phyloP scores from a whole-genome alignment of 1,284 basidiomycete genomes.

The Puccinia novopanici region DNA sequence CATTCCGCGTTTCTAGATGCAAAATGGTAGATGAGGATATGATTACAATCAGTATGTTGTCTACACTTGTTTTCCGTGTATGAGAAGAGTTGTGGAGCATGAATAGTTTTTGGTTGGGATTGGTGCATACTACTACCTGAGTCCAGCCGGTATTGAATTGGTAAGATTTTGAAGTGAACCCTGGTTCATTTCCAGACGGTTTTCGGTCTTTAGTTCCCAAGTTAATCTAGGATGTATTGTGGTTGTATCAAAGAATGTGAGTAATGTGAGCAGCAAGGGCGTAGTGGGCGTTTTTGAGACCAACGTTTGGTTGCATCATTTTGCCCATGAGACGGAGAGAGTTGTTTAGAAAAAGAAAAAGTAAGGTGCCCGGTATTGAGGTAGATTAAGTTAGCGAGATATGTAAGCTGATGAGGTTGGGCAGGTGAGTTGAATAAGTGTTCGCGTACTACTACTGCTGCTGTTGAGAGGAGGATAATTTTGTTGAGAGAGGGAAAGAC shows the following conservation, averaged over 20 bases:
- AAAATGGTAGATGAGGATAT: not conserved
- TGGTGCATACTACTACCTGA: not conserved
- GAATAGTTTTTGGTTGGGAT: not conserved
- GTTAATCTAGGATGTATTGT: not conserved
- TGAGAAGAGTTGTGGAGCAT: not conserved
- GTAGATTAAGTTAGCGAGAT: too few species aligned
- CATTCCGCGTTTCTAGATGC: not conserved
- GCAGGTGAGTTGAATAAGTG: not conserved
- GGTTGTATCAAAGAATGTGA: not conserved
- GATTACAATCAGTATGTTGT: too few species aligned
- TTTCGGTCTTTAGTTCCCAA: not conserved
- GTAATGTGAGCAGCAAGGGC: not conserved
- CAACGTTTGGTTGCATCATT: not conserved
- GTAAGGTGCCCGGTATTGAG: not conserved
- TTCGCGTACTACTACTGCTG: not conserved
- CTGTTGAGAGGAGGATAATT: not conserved
- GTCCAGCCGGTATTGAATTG: constrained; percentile 8
- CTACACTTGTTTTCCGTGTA: too few species aligned
- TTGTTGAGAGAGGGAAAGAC: constrained; percentile 7
- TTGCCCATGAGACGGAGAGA: not conserved
- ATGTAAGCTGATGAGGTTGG: too few species aligned
- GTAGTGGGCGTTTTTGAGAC: not conserved
- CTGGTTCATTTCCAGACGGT: not conserved
- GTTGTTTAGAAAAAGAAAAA: not conserved
- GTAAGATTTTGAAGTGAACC: constrained; percentile 9